Evolutionary conservation across 2,329 filamentous ascomycete genomes (phyloP).

Genomic region (Gaeumannomyces tritici): DNA sequence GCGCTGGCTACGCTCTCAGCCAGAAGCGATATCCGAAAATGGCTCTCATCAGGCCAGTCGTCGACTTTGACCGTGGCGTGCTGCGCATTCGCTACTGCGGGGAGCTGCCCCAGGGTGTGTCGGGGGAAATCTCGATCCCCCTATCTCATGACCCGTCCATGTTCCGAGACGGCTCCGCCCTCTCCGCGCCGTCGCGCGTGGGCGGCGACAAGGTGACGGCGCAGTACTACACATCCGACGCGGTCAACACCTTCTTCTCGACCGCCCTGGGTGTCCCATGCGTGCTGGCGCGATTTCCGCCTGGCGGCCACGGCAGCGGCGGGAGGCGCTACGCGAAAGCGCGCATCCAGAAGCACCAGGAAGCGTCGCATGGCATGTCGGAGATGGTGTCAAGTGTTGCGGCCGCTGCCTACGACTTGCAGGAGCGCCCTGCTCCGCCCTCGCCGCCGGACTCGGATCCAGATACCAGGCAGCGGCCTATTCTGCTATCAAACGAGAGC

Average conservation of each 20-base stretch:
- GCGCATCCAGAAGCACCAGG: constrained; percentile 52
- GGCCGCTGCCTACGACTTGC: constrained; percentile 31
- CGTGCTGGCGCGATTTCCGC: constrained; percentile 73
- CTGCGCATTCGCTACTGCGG: constrained; percentile 50
- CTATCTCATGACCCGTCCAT: constrained; percentile 58
- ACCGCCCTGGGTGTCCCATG: constrained; percentile 68
- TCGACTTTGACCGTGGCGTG: constrained; percentile 61
- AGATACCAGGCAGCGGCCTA: constrained; percentile 32
- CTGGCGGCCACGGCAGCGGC: constrained; percentile 46
- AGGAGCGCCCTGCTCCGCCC: neutral
- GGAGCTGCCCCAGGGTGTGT: constrained; percentile 11
- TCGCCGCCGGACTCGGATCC: constrained; percentile 1
- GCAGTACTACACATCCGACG: constrained; percentile 56
- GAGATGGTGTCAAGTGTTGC: neutral
- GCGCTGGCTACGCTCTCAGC: constrained; percentile 73
- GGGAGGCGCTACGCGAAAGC: constrained; percentile 60
- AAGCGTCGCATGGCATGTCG: constrained; percentile 5
- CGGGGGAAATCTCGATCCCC: constrained; percentile 41
- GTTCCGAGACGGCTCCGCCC: constrained; percentile 25
- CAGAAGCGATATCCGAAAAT: constrained; percentile 86
- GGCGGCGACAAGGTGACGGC: constrained; percentile 73
- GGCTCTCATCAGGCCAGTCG: constrained; percentile 66
- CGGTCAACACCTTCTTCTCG: constrained; percentile 71
- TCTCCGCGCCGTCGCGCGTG: constrained; percentile 46
- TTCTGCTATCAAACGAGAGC: constrained; percentile 85